Base-by-base conservation (phyloP, 106 monocot genomes). In the Dendrobium catenatum region DNA sequence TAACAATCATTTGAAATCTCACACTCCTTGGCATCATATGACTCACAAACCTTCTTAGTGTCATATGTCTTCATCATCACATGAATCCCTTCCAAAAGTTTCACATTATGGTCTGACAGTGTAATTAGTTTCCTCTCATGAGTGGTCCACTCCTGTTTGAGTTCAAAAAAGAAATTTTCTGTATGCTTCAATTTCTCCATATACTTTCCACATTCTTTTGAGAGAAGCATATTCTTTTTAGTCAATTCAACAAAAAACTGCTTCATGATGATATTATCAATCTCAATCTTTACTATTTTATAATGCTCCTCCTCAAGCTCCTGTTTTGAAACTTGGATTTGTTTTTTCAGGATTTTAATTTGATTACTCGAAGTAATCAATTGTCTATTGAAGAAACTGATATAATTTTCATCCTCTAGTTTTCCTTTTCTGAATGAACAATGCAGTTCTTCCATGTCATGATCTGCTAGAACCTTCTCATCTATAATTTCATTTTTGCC, bases 401-500 rank as follows among this genome's bases (percentile, higher is more conserved):
- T 20, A 68, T 56, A 7, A 79, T 17, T 56, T 70, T 83, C 83
- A 55, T 84, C 42, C 77, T 86, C 67, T 74, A 81, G 43, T 41
- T 89, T n/a, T 89, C 67, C 56, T 46, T 46, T 7, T 9, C 8
- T 46, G 46, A 46, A 46, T 46, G 46, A 5, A 46, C 46, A 7
- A 78, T 82, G 55, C 17, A 89, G 68, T 46, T 89, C 80, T 66
- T 56, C 81, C 46, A 86, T 59, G 22, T 90, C 75, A 76, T 80
- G 70, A 74, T 78, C 33, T 37, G 47, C 73, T 8, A 81, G 42
- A 80, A 81, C 84, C 80, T 77, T 86, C 31, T 86, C 88, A 20
- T 81, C 79, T 79, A 86, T 55, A 80, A 64, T 79, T 26, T 61
- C 42, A 68, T 80, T 18, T 41, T 81, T 80, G 44, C 76, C 80